Base-by-base conservation (phyloP, 345 rosid genomes). In the Lepidium sativum region DNA sequence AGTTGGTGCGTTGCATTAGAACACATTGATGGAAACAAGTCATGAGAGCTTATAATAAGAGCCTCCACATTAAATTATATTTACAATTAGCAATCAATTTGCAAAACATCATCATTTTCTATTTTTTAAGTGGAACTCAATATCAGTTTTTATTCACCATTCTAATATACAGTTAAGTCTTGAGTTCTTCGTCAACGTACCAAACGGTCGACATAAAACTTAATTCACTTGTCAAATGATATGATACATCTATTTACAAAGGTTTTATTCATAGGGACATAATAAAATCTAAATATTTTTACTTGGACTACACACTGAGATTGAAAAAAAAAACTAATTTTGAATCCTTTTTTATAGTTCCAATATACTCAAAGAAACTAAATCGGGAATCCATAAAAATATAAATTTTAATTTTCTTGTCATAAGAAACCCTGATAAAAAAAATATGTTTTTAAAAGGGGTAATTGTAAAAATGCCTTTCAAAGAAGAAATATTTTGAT, bases 1-100 rank as follows among this genome's bases (percentile, higher is more conserved):
- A 80, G 83, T 73, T 76, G 83, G 87, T 83, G 77, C 44, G 84
- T 79, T 70, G 86, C 84, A 87, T 65, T 63, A 55, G 74, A 73
- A 75, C 68, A 37, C 33, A 51, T 60, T 71, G 72, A 79, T 72
- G 67, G 79, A 37, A 80, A 76, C 68, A 74, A 77, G 88, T 87
- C 85, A 78, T 73, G 66, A 67, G 68, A 65, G 73, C 73, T 23
- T 48, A 39, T 45, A 14, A 16, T 54, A 29, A 35, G 59, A 69
- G 9, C 39, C 47, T 66, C 71, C 47, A 14, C 18, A 65, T 52
- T 27, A 58, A 33, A 44, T 52, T 27, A 27, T 27, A 27, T 27
- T 27, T 27, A 72, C 59, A 43, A 66, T 66, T 61, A 72, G 43
- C 43, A 59, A 72, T 72, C 51, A 66, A 27, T 51, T 27, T 59